These are phyloP conservation scores for Rhizopogon sp. DNA, from an alignment of 768 basidiomycete genomes.

Conservation along the genomic window DNA sequence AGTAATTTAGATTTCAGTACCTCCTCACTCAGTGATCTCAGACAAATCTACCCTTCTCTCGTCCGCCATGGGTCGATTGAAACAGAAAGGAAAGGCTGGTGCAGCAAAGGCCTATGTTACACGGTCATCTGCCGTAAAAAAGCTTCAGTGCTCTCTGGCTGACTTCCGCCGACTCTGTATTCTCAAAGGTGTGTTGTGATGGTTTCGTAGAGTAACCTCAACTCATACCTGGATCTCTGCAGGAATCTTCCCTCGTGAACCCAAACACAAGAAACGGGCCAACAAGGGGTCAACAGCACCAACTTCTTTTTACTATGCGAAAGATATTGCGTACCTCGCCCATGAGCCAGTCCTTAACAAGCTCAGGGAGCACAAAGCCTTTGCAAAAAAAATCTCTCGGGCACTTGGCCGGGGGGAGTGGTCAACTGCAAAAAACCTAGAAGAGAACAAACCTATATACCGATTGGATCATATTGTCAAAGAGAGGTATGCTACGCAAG, in stretches of 20 bases:
- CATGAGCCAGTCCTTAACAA: slow-evolving; percentile 95
- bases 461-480: slow-evolving; percentile 95
- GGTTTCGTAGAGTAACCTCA: not conserved
- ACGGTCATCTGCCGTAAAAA: slow-evolving; percentile 86
- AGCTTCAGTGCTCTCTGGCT: slow-evolving; percentile 92
- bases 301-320: slow-evolving; percentile 96
- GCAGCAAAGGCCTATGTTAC: slow-evolving; percentile 92
- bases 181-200: slow-evolving; percentile 70
- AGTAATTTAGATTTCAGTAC: not conserved
- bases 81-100: slow-evolving; percentile 83
- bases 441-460: slow-evolving; percentile 91
- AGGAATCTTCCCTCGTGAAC: slow-evolving; percentile 99
- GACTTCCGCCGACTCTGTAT: slow-evolving; percentile 98
- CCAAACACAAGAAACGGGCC: slow-evolving; percentile 83
- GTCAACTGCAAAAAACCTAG: slow-evolving; percentile 88
- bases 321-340: slow-evolving; percentile 95
- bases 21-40: not conserved
- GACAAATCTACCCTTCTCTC: not conserved
- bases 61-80: slow-evolving; percentile 64
- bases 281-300: slow-evolving; percentile 98
- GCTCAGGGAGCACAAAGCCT: slow-evolving; percentile 95
- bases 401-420: slow-evolving; percentile 94
- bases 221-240: slow-evolving; percentile 6
- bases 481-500: slow-evolving; percentile 62
- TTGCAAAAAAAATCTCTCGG: slow-evolving; percentile 92